Conservation (phyloP, 1,139 yeast genomes). For the Hemisphaericaspora xylofermentans region DNA sequence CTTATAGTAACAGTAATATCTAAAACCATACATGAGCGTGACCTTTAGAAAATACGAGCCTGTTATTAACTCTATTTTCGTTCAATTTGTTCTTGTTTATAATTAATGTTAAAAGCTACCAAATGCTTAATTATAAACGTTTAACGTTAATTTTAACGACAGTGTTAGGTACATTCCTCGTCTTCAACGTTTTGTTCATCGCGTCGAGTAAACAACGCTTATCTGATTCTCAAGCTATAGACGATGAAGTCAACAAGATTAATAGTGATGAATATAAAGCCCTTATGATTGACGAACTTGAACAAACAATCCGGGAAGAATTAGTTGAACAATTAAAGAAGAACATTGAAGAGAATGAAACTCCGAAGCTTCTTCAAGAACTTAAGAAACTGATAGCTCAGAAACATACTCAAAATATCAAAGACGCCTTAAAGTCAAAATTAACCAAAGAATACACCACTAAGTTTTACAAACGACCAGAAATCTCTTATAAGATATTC, state of each 20-base stretch:
- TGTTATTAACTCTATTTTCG: too few species aligned
- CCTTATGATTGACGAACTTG: slow-evolving; percentile 14
- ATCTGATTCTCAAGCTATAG: slow-evolving; percentile 6
- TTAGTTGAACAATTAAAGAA: slow-evolving; percentile 11
- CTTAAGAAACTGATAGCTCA: background rate
- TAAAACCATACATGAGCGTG: too few species aligned
- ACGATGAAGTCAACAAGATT: slow-evolving; percentile 12
- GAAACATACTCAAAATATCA: background rate
- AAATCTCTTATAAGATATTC: slow-evolving; percentile 21
- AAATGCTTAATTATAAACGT: too few species aligned
- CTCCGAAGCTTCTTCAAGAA: slow-evolving; percentile 9
- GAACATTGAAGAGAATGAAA: slow-evolving; percentile 10
- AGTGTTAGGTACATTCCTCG: background rate
- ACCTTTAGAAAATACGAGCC: too few species aligned
- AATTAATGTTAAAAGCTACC: too few species aligned
- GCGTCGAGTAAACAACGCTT: background rate
- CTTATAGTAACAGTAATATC: too few species aligned
- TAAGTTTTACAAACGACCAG: slow-evolving; percentile 12
- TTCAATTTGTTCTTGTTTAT: background rate
- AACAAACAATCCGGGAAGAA: slow-evolving; percentile 12
- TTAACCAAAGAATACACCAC: background rate
- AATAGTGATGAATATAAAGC: slow-evolving; percentile 10
- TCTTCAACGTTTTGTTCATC: background rate
- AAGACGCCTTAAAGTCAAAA: background rate
- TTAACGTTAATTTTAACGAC: background rate